These are phyloP conservation scores for Jaminaea rosea DNA, from an alignment of 1,284 basidiomycete species.

Conservation along the genomic window DNA sequence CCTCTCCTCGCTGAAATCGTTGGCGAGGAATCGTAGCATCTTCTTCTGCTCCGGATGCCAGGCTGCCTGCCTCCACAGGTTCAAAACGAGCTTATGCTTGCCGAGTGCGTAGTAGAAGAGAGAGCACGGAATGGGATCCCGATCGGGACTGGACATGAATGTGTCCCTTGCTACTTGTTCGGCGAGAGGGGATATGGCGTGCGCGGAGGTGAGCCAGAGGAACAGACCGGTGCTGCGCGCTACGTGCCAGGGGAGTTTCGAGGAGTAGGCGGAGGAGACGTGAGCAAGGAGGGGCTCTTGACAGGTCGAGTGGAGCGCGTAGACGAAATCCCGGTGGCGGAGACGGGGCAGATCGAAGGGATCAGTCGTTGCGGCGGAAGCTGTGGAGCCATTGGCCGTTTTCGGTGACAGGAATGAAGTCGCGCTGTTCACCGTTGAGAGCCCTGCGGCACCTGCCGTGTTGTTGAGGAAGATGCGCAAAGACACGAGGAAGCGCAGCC, in stretches of 20 bases:
- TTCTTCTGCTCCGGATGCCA: constrained; percentile 82
- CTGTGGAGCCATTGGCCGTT: too few relatives aligned
- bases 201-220: constrained; percentile 62
- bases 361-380: too few relatives aligned
- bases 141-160: constrained; percentile 59
- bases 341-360: constrained; percentile 50
- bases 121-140: constrained; percentile 81
- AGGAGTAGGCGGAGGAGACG: constrained; percentile 62
- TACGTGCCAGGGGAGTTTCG: constrained; percentile 78
- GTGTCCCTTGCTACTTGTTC: constrained; percentile 87
- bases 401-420: constrained; percentile 62
- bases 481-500: constrained; percentile 51
- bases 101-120: constrained; percentile 90
- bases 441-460: neutral
- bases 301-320: constrained; percentile 88
- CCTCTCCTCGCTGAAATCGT: constrained; percentile 74
- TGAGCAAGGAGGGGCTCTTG: constrained; percentile 71
- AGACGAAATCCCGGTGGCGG: constrained; percentile 82
- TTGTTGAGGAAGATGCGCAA: constrained; percentile 15
- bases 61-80: constrained; percentile 86
- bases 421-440: neutral
- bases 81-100: constrained; percentile 81
- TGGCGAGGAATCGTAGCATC: constrained; percentile 86
- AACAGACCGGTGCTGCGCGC: constrained; percentile 77
- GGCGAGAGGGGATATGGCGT: constrained; percentile 66